Evolutionary conservation across 805 yeast species (phyloP).

Genomic region (Dipodascopsis uninucleata): DNA sequence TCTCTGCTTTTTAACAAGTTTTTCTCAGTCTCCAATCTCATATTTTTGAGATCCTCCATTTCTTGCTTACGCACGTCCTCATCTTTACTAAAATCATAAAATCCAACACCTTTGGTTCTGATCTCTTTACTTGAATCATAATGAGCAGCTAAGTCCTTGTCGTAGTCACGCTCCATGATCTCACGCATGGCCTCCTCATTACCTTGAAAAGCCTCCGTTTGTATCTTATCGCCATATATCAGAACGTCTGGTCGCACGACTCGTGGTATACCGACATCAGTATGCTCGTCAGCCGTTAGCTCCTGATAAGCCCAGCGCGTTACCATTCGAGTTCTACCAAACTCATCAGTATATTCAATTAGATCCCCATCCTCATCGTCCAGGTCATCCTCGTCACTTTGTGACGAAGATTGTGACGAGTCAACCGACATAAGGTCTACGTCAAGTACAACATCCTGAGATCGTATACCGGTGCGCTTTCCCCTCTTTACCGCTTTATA

Average conservation of each 20-base stretch:
- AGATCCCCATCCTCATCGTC: conserved; percentile 18
- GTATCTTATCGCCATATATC: conserved; percentile 29
- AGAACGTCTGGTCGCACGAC: conserved; percentile 21
- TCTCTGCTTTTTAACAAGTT: conserved; percentile 4
- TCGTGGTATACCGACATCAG: conserved; percentile 4
- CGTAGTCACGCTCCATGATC: conserved; percentile 18
- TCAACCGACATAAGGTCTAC: conserved; percentile 20
- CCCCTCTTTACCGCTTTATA: conserved; percentile 24
- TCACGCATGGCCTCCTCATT: conserved; percentile 27
- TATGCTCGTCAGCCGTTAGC: conserved; percentile 5
- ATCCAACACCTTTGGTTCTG: conserved; percentile 30
- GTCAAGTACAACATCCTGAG: conserved; percentile 22
- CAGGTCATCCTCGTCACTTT: conserved; percentile 8
- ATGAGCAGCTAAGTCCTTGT: conserved; percentile 17
- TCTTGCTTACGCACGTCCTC: conserved; percentile 21
- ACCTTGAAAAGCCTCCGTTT: conserved; percentile 24
- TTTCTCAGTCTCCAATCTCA: conserved; percentile 23
- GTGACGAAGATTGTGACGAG: neutral
- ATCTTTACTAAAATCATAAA: conserved; percentile 28
- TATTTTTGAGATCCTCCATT: conserved; percentile 24
- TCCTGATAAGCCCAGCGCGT: conserved; percentile 11
- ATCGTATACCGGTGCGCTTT: conserved; percentile 2
- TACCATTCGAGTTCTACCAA: conserved; percentile 29
- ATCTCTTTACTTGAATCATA: conserved; percentile 29
- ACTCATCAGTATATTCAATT: conserved; percentile 29